Percentiles rank a stretch among this genome's conserved stretches.
These are phyloP conservation scores for Eutrema japonicum DNA, from an alignment of 345 rosid species.

Conservation along the genomic window DNA sequence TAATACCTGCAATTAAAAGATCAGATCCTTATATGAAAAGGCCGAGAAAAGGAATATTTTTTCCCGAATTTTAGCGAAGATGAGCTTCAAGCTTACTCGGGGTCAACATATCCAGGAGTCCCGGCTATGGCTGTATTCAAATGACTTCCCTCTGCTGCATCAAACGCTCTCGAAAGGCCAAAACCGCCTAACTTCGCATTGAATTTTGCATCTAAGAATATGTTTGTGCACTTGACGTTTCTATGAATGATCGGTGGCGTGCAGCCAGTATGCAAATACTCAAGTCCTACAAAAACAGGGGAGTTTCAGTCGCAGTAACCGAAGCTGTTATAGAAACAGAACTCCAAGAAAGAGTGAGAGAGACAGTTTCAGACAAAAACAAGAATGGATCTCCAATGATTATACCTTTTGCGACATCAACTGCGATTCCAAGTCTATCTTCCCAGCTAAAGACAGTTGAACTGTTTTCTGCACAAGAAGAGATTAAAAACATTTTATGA, in stretches of 20 bases:
- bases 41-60: too few species aligned
- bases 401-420: conserved; percentile 61
- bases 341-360: neutral
- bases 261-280: conserved; percentile 58
- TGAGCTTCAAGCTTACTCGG: conserved; percentile 54
- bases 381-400: neutral
- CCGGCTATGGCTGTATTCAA: conserved; percentile 51
- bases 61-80: neutral
- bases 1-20: conserved; percentile 38
- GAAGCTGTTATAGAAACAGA: conserved; percentile 21
- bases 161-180: conserved; percentile 57
- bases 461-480: conserved; percentile 40
- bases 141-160: conserved; percentile 48
- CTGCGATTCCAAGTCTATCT: conserved; percentile 53
- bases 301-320: neutral
- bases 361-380: too few species aligned
- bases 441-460: conserved; percentile 54
- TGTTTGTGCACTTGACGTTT: conserved; percentile 62
- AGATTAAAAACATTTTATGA: neutral
- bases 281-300: conserved; percentile 37
- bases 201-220: conserved; percentile 53
- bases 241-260: conserved; percentile 66
- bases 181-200: conserved; percentile 68
- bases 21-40: neutral
- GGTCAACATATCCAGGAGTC: conserved; percentile 64